phyloP scores from a whole-genome alignment of 345 rosid species.

The Linum trigynum region DNA sequence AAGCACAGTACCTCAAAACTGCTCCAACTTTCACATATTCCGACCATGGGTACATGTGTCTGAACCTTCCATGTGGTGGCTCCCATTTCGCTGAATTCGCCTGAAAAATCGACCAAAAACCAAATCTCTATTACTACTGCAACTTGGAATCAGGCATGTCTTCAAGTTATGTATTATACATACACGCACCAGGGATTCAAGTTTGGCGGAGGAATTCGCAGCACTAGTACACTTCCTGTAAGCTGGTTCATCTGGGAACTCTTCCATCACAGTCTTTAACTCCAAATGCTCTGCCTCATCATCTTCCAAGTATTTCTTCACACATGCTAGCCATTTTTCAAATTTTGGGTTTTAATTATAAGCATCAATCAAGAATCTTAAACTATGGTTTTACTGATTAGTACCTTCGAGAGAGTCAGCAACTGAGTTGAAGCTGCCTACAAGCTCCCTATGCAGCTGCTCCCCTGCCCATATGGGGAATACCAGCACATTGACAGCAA shows the following conservation, averaged over 20 bases:
- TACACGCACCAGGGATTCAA: slow-evolving; percentile 41
- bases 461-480: slow-evolving; percentile 61
- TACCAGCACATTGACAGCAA: slow-evolving; percentile 50
- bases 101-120: slow-evolving; percentile 9
- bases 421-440: slow-evolving; percentile 33
- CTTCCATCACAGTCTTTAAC: slow-evolving; percentile 48
- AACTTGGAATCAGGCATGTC: neutral
- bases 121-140: neutral
- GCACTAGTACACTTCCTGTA: slow-evolving; percentile 37
- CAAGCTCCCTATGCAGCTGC: slow-evolving; percentile 46
- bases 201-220: slow-evolving; percentile 40
- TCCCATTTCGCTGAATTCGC: slow-evolving; percentile 63
- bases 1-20: slow-evolving; percentile 46
- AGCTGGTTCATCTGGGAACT: slow-evolving; percentile 58
- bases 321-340: slow-evolving; percentile 34
- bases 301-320: slow-evolving; percentile 52
- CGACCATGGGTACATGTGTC: slow-evolving; percentile 56
- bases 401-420: slow-evolving; percentile 63
- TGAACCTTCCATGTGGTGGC: slow-evolving; percentile 65
- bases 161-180: neutral
- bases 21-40: slow-evolving; percentile 66
- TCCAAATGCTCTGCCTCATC: slow-evolving; percentile 39
- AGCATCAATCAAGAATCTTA: too few relatives aligned
- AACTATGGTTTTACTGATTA: neutral
- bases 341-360: neutral